Base-by-base conservation (phyloP, 2,329 filamentous ascomycete species). In the Fusarium longipes region DNA sequence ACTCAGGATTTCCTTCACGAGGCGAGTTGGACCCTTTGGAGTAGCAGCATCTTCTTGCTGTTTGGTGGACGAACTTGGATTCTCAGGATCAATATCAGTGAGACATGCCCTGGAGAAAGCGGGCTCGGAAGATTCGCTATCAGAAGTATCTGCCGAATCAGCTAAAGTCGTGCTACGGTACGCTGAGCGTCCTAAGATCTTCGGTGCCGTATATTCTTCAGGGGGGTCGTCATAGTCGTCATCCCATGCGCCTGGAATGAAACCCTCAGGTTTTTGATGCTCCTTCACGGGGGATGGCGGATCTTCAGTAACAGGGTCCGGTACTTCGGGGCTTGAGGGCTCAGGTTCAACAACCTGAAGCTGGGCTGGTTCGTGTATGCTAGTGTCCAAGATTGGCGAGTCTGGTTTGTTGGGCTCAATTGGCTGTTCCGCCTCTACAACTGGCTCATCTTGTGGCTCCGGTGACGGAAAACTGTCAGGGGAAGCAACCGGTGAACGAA, bases 201-300 rank as follows among this genome's bases (percentile, higher is more conserved):
- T 49, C 22, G 57, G 52, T n/a, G 49, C 33, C 29, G 68, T 33
- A 60, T 67, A 7, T 58, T 53, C 57, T 2, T 43, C 51, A 24
- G 52, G 27, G 15, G 64, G 57, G 14, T 71, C 67, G 27, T 75
- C 71, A 8, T 76, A 68, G 15, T 81, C 80, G 1, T 79, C 78
- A 51, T 80, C 82, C 86, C 85, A 87, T 7, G 78, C 78, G 8
- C 85, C 85, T 3, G 86, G 86, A 81, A 87, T 87, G 6, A 68
- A 65, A 12, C 49, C 45, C 25, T 54, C 60, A 12, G 56, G 57
- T 36, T 60, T 54, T 30, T 64, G 51, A 3, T 54, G 45, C 32
- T 61, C 49, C 22, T 48, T 32, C 20, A 33, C n/a, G 15, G 44
- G 9, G n/a, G 20, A 22, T 6, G 32, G 29, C 2, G 27, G 25